Base-by-base conservation (phyloP, 441 rosid genomes). In the Mallotus repandus region DNA sequence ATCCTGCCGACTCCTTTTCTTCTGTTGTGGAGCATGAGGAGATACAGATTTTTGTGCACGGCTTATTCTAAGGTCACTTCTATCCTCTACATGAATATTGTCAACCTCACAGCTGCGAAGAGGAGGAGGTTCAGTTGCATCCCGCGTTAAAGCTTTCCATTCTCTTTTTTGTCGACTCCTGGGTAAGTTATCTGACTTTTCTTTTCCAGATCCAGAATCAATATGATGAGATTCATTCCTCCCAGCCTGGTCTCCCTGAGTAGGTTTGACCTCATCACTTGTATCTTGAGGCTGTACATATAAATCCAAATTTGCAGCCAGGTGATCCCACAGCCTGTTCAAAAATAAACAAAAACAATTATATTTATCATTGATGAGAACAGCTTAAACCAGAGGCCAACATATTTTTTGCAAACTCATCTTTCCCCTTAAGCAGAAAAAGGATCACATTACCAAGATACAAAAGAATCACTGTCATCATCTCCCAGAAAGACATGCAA, bases 321-420 rank as follows among this genome's bases (percentile, higher is more conserved):
- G 79, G 85, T 93, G 98, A 83, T 90, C 97, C 99, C 99, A 96
- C 80, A 96, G 74, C 99, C 99, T 96, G 87, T 76, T 73, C 48
- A 63, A 73, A 85, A 71, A 15, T 35, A 46, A 74, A 6, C 15
- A 45, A 68, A 35, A 55, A 11, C 29, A 25, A 25, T 25, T 1
- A 63, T 46, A 41, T 58, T 0, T 11, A 38, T 48, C 38, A 35
- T 15, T 25, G 18, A 55, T 14, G 50, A 70, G 49, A 66, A 71
- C 11, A n/a, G 70, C 64, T 52, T 13, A 50, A 71, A 74, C 62
- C 25, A 52, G 73, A 25, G 29, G 29, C 29, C 29, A 25, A 25
- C 29, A 59, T 21, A 9, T 54, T 67, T 63, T 22, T 53, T 50
- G 32, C 49, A 52, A 54, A 18, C 15, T 55, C 38, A 76, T 61